phyloP scores from a whole-genome alignment of 306 rosid genomes.

The Carpinus viminea region DNA sequence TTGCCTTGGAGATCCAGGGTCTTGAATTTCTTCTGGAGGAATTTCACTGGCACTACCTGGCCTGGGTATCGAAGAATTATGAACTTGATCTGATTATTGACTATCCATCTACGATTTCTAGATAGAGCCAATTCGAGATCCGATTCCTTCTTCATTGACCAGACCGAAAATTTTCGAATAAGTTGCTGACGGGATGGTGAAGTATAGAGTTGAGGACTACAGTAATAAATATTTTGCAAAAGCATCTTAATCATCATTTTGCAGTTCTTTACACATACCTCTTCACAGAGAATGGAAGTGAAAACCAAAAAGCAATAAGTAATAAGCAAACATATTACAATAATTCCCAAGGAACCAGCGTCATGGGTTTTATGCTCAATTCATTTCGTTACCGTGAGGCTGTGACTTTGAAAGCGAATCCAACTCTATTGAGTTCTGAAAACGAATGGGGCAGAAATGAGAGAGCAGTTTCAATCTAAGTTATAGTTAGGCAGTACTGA shows the following conservation, averaged over 20 bases:
- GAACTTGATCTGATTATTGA: slow-evolving; percentile 84
- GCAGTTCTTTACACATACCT: background rate
- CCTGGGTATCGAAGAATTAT: slow-evolving; percentile 70
- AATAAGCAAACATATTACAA: background rate
- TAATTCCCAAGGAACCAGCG: background rate
- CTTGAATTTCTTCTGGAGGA: slow-evolving; percentile 80
- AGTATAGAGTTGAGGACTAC: slow-evolving; percentile 6
- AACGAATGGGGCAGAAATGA: too few relatives aligned
- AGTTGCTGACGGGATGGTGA: slow-evolving; percentile 10
- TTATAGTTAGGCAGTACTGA: too few relatives aligned
- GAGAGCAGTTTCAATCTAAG: too few relatives aligned
- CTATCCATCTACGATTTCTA: slow-evolving; percentile 77
- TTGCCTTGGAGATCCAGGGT: slow-evolving; percentile 87
- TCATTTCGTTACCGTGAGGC: background rate
- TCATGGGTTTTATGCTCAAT: background rate
- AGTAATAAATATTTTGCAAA: background rate
- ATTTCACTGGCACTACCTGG: slow-evolving; percentile 49
- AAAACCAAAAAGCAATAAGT: background rate
- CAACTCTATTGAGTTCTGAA: too few relatives aligned
- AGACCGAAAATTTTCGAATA: slow-evolving; percentile 49
- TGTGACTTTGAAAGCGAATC: background rate
- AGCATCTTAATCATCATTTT: slow-evolving; percentile 17
- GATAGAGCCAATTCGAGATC: slow-evolving; percentile 79
- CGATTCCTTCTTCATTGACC: slow-evolving; percentile 92
- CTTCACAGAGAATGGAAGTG: background rate